phyloP scores from a whole-genome alignment of 371 early-diverging fungal species.

The Mucor circinelloides region DNA sequence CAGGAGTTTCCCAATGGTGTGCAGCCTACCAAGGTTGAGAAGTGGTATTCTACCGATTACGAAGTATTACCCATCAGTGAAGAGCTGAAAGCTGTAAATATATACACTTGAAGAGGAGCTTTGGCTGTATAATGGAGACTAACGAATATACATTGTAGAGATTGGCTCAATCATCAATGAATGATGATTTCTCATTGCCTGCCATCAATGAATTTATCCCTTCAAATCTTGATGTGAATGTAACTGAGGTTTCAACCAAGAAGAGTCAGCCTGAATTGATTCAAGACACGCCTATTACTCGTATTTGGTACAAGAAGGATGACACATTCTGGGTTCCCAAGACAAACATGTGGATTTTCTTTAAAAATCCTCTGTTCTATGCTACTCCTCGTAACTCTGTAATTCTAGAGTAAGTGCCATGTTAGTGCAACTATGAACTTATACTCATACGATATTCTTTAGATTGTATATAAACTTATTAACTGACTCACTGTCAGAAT shows the following conservation, averaged over 20 bases:
- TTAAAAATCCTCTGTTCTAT: constrained; percentile 59
- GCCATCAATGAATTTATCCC: constrained; percentile 86
- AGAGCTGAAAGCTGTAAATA: constrained; percentile 55
- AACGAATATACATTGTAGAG: constrained; percentile 5
- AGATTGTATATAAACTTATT: constrained; percentile 73
- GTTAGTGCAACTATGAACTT: neutral
- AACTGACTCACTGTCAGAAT: constrained; percentile 79
- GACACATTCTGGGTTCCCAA: constrained; percentile 87
- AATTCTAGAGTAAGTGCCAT: constrained; percentile 33
- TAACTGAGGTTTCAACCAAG: constrained; percentile 37
- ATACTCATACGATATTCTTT: constrained; percentile 22
- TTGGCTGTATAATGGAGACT: neutral
- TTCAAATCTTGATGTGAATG: constrained; percentile 53
- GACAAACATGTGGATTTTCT: constrained; percentile 54
- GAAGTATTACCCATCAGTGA: constrained; percentile 60
- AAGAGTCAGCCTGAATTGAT: constrained; percentile 58
- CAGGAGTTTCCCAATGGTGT: constrained; percentile 54
- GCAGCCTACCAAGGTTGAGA: constrained; percentile 58
- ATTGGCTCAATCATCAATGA: constrained; percentile 22
- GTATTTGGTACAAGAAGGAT: constrained; percentile 93
- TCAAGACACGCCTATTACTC: constrained; percentile 62
- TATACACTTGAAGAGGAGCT: neutral
- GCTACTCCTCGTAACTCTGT: constrained; percentile 56
- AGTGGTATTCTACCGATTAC: constrained; percentile 87
- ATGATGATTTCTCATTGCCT: constrained; percentile 73